A percentile compares a stretch with the other conserved stretches of the same genome.
phyloP scores from a whole-genome alignment of 139 green algal species.

The Microglena sp. region DNA sequence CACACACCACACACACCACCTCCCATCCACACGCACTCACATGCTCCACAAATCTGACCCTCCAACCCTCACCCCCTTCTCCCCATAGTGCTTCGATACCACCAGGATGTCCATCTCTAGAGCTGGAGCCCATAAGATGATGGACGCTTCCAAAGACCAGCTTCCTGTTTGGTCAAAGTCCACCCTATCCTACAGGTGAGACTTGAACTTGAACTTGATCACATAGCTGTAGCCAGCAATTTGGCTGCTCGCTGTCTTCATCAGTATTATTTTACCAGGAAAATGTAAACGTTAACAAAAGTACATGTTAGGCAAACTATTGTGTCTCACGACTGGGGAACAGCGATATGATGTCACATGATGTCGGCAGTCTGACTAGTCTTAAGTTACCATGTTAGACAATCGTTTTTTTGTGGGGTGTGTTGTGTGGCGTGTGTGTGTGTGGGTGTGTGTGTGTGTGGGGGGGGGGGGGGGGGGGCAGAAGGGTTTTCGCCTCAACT shows the following conservation, averaged over 20 bases:
- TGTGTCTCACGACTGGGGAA: too few species aligned
- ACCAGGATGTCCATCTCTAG: slow-evolving; percentile 29
- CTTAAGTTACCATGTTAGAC: too few species aligned
- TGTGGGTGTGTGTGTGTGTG: too few species aligned
- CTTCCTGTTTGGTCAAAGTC: slow-evolving; percentile 53
- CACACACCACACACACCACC: not conserved
- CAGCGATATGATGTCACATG: too few species aligned
- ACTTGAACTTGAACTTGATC: not conserved
- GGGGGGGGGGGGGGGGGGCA: too few species aligned
- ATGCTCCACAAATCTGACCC: not conserved
- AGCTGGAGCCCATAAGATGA: slow-evolving; percentile 37
- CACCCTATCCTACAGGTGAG: slow-evolving; percentile 45
- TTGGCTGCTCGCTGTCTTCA: too few species aligned
- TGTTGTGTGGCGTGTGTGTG: too few species aligned
- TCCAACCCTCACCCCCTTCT: not conserved
- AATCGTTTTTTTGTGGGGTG: too few species aligned
- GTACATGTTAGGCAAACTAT: not conserved
- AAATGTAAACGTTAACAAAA: not conserved
- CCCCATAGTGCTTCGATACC: slow-evolving; percentile 58
- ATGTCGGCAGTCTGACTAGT: too few species aligned
- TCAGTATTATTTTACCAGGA: too few species aligned
- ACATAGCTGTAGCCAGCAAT: too few species aligned
- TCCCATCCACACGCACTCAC: not conserved
- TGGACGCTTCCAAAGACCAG: slow-evolving; percentile 25
- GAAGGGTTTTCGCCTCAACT: too few species aligned